phyloP scores from a whole-genome alignment of 805 yeast genomes.

The Metschnikowia cerradonensis region DNA sequence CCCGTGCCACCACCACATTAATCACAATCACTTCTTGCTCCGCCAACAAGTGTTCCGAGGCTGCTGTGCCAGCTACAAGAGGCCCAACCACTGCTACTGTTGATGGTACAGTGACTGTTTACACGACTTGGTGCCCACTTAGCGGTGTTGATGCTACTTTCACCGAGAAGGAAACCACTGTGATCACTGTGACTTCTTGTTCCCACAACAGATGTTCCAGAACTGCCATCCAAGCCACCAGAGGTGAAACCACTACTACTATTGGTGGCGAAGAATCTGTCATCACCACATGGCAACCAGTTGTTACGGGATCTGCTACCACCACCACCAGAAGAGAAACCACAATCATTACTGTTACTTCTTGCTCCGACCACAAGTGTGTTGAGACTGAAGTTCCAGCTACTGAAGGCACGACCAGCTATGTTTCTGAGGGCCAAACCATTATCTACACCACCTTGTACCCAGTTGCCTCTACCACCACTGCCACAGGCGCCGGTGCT shows the following conservation, averaged over 20 bases:
- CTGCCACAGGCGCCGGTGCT: slow-evolving; percentile 2
- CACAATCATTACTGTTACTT: slow-evolving; percentile 7
- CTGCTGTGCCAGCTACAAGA: slow-evolving; percentile 28
- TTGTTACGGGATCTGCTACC: slow-evolving; percentile 21
- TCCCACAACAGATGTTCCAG: slow-evolving; percentile 11
- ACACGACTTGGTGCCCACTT: slow-evolving; percentile 38
- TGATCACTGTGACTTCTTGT: slow-evolving; percentile 25
- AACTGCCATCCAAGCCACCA: slow-evolving; percentile 24
- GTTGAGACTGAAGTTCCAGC: slow-evolving; percentile 13
- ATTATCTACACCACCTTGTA: slow-evolving; percentile 26
- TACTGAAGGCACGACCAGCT: slow-evolving; percentile 19
- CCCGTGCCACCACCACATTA: slow-evolving; percentile 17
- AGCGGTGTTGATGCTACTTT: slow-evolving; percentile 17
- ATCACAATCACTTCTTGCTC: slow-evolving; percentile 33
- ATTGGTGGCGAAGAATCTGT: slow-evolving; percentile 16
- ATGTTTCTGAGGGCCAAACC: slow-evolving; percentile 1
- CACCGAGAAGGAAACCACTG: slow-evolving; percentile 18
- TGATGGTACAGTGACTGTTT: slow-evolving; percentile 17
- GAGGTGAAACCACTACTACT: slow-evolving; percentile 28
- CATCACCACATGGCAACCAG: slow-evolving; percentile 37
- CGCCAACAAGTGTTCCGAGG: slow-evolving; percentile 26
- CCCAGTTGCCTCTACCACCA: slow-evolving; percentile 12
- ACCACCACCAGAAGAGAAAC: slow-evolving; percentile 17
- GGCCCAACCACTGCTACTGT: slow-evolving; percentile 27
- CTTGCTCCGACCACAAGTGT: slow-evolving; percentile 13